These are phyloP conservation scores for Neckera pumila DNA, from an alignment of 225 moss, liverwort and hornwort species.

Conservation along the genomic window DNA sequence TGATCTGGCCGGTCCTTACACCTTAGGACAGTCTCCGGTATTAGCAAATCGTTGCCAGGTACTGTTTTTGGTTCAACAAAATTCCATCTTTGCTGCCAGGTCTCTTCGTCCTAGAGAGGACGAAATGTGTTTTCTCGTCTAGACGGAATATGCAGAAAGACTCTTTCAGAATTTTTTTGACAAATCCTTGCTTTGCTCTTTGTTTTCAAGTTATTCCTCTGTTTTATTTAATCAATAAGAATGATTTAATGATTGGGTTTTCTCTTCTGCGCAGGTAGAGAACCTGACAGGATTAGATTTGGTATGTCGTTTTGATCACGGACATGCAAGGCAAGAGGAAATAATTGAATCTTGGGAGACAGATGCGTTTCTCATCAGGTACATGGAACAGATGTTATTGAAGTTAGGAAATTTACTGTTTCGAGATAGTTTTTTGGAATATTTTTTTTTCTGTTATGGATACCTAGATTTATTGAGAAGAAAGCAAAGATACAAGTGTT, in stretches of 20 bases:
- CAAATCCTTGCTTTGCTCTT: neutral
- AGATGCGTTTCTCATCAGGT: constrained; percentile 89
- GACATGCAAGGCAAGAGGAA: constrained; percentile 52
- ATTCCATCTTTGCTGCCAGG: neutral
- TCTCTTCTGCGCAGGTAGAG: constrained; percentile 46
- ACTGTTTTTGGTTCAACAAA: neutral
- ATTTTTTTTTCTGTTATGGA: neutral
- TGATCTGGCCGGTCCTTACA: constrained; percentile 88
- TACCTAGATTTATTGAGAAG: neutral
- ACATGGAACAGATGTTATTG: neutral
- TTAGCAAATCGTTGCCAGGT: constrained; percentile 93
- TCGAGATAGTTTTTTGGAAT: neutral
- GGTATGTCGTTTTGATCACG: constrained; percentile 84
- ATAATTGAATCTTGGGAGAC: constrained; percentile 62
- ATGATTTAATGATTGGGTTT: neutral
- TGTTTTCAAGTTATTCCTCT: neutral
- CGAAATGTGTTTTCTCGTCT: neutral
- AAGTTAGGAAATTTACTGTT: neutral
- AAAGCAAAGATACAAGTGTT: neutral
- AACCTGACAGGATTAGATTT: constrained; percentile 79
- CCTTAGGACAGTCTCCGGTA: constrained; percentile 75
- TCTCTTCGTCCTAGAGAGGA: neutral
- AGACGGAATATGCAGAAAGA: neutral
- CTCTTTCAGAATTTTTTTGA: neutral
- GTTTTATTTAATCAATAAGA: neutral